These are phyloP conservation scores for Colletotrichum destructivum DNA, from an alignment of 2,329 filamentous ascomycete genomes.

Conservation along the genomic window DNA sequence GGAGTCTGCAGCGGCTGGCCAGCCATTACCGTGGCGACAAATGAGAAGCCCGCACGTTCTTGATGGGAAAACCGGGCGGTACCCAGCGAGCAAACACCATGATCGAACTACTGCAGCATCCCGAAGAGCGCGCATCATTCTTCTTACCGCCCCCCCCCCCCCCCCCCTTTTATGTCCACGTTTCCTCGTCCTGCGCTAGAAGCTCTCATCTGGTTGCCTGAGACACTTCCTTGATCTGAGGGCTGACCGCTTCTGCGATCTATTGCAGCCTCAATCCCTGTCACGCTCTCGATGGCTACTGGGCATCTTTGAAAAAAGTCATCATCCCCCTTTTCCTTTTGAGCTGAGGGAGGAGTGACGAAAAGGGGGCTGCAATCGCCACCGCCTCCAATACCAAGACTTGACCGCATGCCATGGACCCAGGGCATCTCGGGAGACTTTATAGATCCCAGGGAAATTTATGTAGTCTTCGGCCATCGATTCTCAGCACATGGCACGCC, in stretches of 20 bases:
- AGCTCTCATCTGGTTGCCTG: not conserved
- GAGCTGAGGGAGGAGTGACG: not conserved
- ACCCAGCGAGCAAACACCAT: constrained; percentile 2
- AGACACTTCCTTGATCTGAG: not conserved
- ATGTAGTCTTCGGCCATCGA: constrained; percentile 15
- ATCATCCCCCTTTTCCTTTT: not conserved
- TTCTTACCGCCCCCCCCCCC: not conserved
- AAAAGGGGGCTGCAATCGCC: not conserved
- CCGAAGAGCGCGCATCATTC: not conserved
- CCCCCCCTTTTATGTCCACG: not conserved
- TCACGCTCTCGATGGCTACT: no score
- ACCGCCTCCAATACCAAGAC: not conserved
- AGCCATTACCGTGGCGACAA: not conserved
- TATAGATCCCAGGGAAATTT: not conserved
- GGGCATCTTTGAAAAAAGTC: not conserved
- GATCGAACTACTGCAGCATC: not conserved
- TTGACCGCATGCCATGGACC: not conserved
- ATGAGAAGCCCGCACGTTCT: no score
- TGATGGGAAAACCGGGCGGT: not conserved
- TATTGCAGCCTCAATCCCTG: not conserved
- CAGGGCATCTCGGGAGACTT: not conserved
- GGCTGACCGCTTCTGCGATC: not conserved
- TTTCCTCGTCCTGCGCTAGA: not conserved
- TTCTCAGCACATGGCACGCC: constrained; percentile 16
- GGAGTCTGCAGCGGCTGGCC: not conserved